Percentiles rank a stretch among this genome's conserved stretches.
Conservation (phyloP, 2,329 filamentous ascomycete genomes). For the Pseudohalonectria lignicola region DNA sequence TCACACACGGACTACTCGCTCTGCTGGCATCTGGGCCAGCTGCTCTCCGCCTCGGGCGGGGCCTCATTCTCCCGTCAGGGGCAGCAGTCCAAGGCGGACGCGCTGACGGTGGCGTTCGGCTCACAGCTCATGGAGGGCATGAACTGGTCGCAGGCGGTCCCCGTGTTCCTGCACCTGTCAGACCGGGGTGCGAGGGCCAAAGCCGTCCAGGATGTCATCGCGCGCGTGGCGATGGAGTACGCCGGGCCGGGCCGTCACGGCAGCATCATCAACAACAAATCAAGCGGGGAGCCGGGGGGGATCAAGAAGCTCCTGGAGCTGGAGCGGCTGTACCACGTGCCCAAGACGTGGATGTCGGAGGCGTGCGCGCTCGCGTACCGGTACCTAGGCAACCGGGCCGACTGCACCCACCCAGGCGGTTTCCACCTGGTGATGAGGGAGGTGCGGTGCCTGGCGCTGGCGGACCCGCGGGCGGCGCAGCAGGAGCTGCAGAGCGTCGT, state of each 20-base stretch:
- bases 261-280: neutral
- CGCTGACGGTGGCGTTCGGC: constrained; percentile 33
- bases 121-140: constrained; percentile 31
- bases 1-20: constrained; percentile 66
- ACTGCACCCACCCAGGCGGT: constrained; percentile 1
- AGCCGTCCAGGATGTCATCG: constrained; percentile 62
- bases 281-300: neutral
- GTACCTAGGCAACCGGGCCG: neutral
- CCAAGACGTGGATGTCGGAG: constrained; percentile 1
- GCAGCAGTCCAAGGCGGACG: constrained; percentile 53
- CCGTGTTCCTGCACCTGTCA: constrained; percentile 68
- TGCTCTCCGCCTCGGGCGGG: constrained; percentile 40
- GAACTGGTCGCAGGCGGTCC: constrained; percentile 60
- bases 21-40: constrained; percentile 74
- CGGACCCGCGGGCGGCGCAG: neutral
- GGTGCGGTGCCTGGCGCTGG: neutral
- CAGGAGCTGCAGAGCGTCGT: constrained; percentile 1
- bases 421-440: constrained; percentile 1
- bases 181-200: constrained; percentile 50
- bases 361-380: constrained; percentile 1
- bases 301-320: constrained; percentile 1
- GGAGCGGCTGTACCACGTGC: neutral
- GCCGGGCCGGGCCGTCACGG: neutral
- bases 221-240: constrained; percentile 23
- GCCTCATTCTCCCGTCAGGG: constrained; percentile 53